These are phyloP conservation scores for Russula olivacea DNA, from an alignment of 768 basidiomycete species.

Conservation along the genomic window DNA sequence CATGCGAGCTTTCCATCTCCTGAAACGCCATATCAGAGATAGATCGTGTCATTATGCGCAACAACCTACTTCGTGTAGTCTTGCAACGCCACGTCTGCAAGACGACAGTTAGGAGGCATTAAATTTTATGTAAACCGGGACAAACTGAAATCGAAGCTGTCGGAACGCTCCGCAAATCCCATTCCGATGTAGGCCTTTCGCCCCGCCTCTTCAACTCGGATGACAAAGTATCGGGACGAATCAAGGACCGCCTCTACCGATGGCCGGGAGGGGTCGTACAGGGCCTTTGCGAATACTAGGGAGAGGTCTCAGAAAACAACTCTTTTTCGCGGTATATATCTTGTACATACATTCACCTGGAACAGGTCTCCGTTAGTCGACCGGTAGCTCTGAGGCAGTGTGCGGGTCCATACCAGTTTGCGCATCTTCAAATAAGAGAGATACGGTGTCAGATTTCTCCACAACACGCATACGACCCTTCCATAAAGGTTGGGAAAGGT, in stretches of 20 bases:
- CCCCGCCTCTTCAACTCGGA: conserved; percentile 83
- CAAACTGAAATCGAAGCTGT: conserved; percentile 91
- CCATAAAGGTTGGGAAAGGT: conserved; percentile 79
- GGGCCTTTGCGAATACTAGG: conserved; percentile 79
- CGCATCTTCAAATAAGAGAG: conserved; percentile 74
- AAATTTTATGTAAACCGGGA: not conserved
- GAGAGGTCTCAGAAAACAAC: conserved; percentile 4
- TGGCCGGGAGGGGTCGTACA: conserved; percentile 71
- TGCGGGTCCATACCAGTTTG: conserved; percentile 54
- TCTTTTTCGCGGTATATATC: conserved; percentile 9
- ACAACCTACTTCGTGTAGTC: conserved; percentile 72
- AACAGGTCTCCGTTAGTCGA: not conserved
- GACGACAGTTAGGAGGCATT: conserved; percentile 12
- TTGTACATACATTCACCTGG: conserved; percentile 62
- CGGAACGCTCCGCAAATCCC: conserved; percentile 83
- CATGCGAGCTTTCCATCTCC: conserved; percentile 23
- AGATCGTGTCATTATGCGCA: not conserved
- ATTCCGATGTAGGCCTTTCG: conserved; percentile 90
- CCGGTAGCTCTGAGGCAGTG: not conserved
- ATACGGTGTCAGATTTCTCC: conserved; percentile 63
- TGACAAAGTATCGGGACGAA: conserved; percentile 91
- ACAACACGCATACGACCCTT: conserved; percentile 85
- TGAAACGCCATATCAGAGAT: not conserved
- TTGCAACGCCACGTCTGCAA: conserved; percentile 72
- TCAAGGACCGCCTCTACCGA: conserved; percentile 94